Percentiles rank a stretch among this genome's conserved stretches.
Conservation (phyloP, 768 basidiomycete genomes). For the Filobasidium floriforme region DNA sequence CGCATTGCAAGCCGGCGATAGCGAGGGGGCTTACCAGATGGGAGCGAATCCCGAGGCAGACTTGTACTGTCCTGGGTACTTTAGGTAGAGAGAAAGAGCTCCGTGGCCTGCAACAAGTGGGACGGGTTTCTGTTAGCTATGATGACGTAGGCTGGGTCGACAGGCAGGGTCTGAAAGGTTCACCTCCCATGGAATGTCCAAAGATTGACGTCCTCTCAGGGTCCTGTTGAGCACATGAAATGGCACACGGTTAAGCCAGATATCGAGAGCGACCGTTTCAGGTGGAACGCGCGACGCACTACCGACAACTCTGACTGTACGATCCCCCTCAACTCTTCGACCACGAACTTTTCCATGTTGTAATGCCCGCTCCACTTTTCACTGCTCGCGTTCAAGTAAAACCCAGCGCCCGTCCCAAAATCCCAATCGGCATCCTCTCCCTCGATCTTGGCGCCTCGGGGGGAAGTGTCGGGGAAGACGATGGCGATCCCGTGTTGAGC, state of each 20-base stretch:
- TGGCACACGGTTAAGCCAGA: neutral
- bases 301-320: constrained; percentile 71
- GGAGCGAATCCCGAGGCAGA: constrained; percentile 75
- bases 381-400: constrained; percentile 86
- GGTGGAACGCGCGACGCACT: constrained; percentile 49
- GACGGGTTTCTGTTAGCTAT: neutral
- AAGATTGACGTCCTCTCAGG: constrained; percentile 67
- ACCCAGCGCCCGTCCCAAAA: constrained; percentile 90
- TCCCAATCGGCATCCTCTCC: constrained; percentile 66
- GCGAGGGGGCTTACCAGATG: constrained; percentile 34
- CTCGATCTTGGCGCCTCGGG: constrained; percentile 77
- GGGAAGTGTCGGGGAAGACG: constrained; percentile 92
- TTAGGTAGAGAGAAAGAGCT: constrained; percentile 80
- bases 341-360: constrained; percentile 81
- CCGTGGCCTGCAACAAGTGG: constrained; percentile 60
- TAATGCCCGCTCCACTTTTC: constrained; percentile 52
- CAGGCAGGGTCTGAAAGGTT: constrained; percentile 3
- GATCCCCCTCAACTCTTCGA: constrained; percentile 72
- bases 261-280: neutral
- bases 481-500: constrained; percentile 78
- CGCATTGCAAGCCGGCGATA: neutral
- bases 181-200: constrained; percentile 79
- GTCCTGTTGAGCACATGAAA: constrained; percentile 4
- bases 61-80: constrained; percentile 61
- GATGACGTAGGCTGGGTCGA: neutral